A percentile compares a stretch with the other conserved stretches of the same genome.
Evolutionary conservation across 257 asterid species (phyloP).

Genomic region (Nicotiana benthamiana): DNA sequence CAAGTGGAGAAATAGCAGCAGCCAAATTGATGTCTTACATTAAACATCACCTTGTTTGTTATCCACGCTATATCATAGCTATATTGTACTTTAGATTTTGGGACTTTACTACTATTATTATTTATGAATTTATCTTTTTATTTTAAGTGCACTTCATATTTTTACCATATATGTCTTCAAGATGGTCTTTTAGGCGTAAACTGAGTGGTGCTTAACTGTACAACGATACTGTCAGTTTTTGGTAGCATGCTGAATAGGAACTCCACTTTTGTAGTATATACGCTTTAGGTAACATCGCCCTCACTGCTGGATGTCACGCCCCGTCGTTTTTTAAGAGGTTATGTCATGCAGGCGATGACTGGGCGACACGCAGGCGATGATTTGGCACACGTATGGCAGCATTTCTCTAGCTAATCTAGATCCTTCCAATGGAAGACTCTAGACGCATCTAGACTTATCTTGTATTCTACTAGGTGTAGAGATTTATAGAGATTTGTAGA

Average conservation of each 20-base stretch:
- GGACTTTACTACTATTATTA: background rate
- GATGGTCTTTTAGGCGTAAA: background rate
- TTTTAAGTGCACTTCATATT: background rate
- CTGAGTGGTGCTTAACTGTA: background rate
- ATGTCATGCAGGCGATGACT: too few species aligned
- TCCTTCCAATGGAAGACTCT: too few species aligned
- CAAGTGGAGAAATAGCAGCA: background rate
- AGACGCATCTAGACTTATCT: too few species aligned
- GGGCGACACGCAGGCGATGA: too few species aligned
- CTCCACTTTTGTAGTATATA: too few species aligned
- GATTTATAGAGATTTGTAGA: too few species aligned
- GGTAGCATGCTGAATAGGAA: background rate
- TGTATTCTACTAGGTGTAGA: too few species aligned
- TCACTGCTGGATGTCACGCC: too few species aligned
- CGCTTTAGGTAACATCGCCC: too few species aligned
- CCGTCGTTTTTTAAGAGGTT: too few species aligned
- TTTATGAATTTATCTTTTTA: background rate
- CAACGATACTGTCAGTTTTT: background rate
- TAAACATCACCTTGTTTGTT: background rate
- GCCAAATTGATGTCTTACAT: background rate
- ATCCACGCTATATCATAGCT: background rate
- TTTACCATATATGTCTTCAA: background rate
- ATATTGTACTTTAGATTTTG: background rate
- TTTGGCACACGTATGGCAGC: too few species aligned
- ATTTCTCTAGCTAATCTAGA: too few species aligned